Percentiles rank a stretch among this genome's conserved stretches.
Evolutionary conservation across 2,329 filamentous ascomycete genomes (phyloP).

Genomic region (Knoxdaviesia capensis): DNA sequence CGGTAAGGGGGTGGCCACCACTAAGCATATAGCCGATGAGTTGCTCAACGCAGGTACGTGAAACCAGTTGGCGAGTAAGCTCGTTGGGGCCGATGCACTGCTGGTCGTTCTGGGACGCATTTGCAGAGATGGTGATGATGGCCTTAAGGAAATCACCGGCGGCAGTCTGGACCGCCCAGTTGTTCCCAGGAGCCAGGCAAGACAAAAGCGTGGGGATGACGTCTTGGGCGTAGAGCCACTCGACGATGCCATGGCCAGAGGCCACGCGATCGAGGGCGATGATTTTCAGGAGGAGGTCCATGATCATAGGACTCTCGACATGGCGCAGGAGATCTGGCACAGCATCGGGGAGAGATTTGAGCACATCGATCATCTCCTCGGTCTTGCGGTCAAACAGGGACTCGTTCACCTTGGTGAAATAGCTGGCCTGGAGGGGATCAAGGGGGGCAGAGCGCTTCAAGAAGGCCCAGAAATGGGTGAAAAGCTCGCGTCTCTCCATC

Average conservation of each 20-base stretch:
- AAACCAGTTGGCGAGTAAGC: constrained; percentile 84
- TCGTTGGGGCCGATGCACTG: constrained; percentile 98
- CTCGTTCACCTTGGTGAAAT: constrained; percentile 98
- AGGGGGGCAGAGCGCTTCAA: constrained; percentile 66
- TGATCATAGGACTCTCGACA: constrained; percentile 93
- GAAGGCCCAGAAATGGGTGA: constrained; percentile 83
- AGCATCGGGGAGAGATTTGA: constrained; percentile 66
- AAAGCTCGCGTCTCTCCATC: constrained; percentile 59
- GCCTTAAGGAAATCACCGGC: constrained; percentile 96
- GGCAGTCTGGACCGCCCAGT: constrained; percentile 82
- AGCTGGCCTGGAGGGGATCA: constrained; percentile 84
- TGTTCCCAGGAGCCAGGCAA: constrained; percentile 69
- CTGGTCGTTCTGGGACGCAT: constrained; percentile 93
- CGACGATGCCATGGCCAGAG: constrained; percentile 78
- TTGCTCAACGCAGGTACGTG: constrained; percentile 59
- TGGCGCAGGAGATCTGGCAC: constrained; percentile 76
- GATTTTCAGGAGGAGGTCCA: constrained; percentile 92
- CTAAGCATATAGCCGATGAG: constrained; percentile 84
- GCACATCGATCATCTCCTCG: constrained; percentile 81
- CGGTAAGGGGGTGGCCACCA: constrained; percentile 84
- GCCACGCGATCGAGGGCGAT: constrained; percentile 90
- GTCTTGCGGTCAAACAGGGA: constrained; percentile 96
- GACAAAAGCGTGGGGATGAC: constrained; percentile 73
- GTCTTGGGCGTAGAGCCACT: constrained; percentile 87
- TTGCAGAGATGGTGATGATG: constrained; percentile 96